Percentiles rank a stretch among this genome's conserved stretches.
These are phyloP conservation scores for Syzygium malaccense DNA, from an alignment of 441 rosid species.

Conservation along the genomic window DNA sequence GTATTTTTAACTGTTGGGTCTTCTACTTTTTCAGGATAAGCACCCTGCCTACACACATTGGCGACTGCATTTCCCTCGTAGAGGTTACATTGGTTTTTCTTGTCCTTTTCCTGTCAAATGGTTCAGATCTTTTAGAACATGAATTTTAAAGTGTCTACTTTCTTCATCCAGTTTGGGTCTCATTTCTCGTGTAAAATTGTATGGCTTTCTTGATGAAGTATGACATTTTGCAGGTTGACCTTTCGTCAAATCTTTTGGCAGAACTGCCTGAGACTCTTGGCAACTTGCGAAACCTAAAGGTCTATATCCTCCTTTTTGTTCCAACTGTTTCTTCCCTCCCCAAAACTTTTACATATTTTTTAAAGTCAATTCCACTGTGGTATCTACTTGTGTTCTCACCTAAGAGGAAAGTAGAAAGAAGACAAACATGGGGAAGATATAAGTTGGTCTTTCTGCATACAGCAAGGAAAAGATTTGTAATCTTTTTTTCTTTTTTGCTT, in stretches of 20 bases:
- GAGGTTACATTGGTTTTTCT: constrained; percentile 36
- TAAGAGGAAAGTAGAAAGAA: not conserved
- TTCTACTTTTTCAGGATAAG: constrained; percentile 40
- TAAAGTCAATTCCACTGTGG: not conserved
- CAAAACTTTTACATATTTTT: not conserved
- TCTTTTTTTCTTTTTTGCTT: accelerated
- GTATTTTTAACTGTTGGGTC: not conserved
- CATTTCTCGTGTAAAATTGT: not conserved
- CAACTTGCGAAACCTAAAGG: constrained; percentile 63
- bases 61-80: constrained; percentile 49
- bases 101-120: not conserved
- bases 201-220: not conserved
- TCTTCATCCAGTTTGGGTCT: not conserved
- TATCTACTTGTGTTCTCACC: not conserved
- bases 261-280: constrained; percentile 60
- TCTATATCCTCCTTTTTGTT: constrained; percentile 9
- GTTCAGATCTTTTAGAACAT: not conserved
- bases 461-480: not conserved
- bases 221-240: constrained; percentile 55
- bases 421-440: not conserved
- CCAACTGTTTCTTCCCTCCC: not conserved
- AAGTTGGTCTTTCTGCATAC: not conserved
- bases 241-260: constrained; percentile 68
- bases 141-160: not conserved
- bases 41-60: constrained; percentile 40